These are phyloP conservation scores for Diutina rugosa DNA, from an alignment of 1,139 yeast species.

Conservation along the genomic window DNA sequence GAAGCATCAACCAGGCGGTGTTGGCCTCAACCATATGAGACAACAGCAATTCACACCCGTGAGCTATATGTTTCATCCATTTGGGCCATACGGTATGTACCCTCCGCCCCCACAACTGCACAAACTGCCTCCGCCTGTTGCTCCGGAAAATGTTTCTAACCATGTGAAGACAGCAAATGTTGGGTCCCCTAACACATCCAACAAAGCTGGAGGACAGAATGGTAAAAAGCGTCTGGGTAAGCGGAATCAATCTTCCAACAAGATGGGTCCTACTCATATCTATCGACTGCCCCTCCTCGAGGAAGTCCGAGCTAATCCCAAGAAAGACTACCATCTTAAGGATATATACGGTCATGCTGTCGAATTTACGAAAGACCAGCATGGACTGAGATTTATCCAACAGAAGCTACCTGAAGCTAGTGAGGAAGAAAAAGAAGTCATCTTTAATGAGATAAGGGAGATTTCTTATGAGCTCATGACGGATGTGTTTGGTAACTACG, in stretches of 20 bases:
- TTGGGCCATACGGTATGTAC: background rate
- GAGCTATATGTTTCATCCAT: slow-evolving; percentile 1
- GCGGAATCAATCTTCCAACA: background rate
- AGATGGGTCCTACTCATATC: slow-evolving; percentile 21
- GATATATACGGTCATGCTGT: slow-evolving; percentile 82
- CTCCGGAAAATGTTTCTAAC: background rate
- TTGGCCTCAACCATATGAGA: background rate
- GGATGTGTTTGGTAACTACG: slow-evolving; percentile 96
- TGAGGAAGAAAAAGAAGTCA: slow-evolving; percentile 63
- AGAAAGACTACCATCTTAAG: slow-evolving; percentile 47
- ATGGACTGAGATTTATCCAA: slow-evolving; percentile 93
- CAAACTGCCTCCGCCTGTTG: background rate
- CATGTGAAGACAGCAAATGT: background rate
- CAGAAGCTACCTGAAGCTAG: slow-evolving; percentile 60
- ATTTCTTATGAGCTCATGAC: slow-evolving; percentile 75
- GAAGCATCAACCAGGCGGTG: background rate
- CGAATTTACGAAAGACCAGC: slow-evolving; percentile 92
- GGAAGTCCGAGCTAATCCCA: slow-evolving; percentile 65
- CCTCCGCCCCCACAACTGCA: background rate
- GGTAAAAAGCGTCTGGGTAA: background rate
- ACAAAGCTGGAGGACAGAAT: background rate
- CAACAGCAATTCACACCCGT: background rate
- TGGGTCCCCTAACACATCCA: background rate
- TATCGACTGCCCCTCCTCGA: slow-evolving; percentile 74
- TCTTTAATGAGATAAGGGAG: slow-evolving; percentile 75